These are phyloP conservation scores for Camellia sinensis DNA, from an alignment of 148 eudicot species.

Conservation along the genomic window DNA sequence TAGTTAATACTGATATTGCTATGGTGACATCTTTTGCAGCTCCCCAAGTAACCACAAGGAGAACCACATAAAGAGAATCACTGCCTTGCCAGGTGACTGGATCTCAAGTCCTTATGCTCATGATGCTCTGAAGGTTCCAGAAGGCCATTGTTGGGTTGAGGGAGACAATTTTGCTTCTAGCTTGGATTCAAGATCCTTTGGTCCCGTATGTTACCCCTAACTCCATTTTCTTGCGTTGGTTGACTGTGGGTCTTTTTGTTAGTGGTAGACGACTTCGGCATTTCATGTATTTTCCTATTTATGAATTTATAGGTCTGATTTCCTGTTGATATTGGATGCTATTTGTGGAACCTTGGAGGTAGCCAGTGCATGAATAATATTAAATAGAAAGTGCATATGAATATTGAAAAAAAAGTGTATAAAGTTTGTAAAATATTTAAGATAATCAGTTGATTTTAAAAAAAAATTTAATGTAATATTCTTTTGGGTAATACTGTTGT, in stretches of 20 bases:
- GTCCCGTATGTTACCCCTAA: constrained; percentile 63
- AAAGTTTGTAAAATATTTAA: not conserved
- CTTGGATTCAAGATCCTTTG: constrained; percentile 73
- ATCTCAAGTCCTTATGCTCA: constrained; percentile 38
- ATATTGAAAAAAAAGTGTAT: not conserved
- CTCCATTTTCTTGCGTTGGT: not conserved
- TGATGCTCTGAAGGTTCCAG: constrained; percentile 65
- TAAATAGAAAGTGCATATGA: too few relatives aligned
- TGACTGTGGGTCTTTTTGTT: not conserved
- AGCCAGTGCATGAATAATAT: not conserved
- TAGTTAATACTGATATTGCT: constrained; percentile 7
- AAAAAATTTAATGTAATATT: too few relatives aligned
- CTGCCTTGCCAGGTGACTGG: constrained; percentile 92
- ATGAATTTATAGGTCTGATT: not conserved
- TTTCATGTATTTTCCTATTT: not conserved
- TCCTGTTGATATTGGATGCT: not conserved
- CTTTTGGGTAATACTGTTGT: not conserved
- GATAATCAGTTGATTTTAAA: not conserved
- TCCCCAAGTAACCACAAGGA: constrained; percentile 78
- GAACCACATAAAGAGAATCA: constrained; percentile 74
- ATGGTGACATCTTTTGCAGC: constrained; percentile 35
- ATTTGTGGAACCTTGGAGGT: not conserved
- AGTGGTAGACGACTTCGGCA: not conserved
- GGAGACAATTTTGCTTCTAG: constrained; percentile 84
- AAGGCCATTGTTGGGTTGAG: constrained; percentile 98